These are phyloP conservation scores for Fragaria nilgerrensis DNA, from an alignment of 306 rosid genomes.

Conservation along the genomic window DNA sequence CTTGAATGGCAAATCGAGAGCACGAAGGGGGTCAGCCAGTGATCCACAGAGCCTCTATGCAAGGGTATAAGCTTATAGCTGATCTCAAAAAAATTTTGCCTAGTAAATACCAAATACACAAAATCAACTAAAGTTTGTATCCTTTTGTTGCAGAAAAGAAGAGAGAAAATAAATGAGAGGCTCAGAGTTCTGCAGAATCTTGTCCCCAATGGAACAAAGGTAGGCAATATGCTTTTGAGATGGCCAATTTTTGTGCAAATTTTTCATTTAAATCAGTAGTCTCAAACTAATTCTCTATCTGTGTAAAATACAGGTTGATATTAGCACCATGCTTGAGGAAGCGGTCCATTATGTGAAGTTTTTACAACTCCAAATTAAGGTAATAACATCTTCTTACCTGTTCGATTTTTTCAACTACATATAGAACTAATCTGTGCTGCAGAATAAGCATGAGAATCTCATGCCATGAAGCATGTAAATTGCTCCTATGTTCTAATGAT, in stretches of 20 bases:
- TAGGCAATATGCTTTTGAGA: slow-evolving; percentile 23
- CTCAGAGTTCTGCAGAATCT: slow-evolving; percentile 69
- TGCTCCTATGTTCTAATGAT: background rate
- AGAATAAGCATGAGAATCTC: too few species aligned
- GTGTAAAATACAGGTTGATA: slow-evolving; percentile 67
- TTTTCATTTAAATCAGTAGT: slow-evolving; percentile 9
- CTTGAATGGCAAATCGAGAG: slow-evolving; percentile 46
- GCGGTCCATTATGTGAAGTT: slow-evolving; percentile 89
- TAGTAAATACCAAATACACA: background rate
- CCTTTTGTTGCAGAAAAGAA: slow-evolving; percentile 67
- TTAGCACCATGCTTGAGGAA: slow-evolving; percentile 99
- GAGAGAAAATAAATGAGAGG: slow-evolving; percentile 94
- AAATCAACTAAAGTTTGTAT: slow-evolving; percentile 17
- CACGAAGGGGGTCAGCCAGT: slow-evolving; percentile 62
- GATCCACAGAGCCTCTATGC: slow-evolving; percentile 89
- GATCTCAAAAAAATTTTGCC: background rate
- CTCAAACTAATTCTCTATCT: slow-evolving; percentile 2
- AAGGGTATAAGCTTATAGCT: slow-evolving; percentile 42
- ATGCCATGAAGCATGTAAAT: background rate
- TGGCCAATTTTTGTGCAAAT: background rate
- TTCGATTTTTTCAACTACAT: background rate
- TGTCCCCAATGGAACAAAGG: slow-evolving; percentile 96
- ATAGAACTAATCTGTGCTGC: background rate
- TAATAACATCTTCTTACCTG: slow-evolving; percentile 15
- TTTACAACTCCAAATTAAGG: slow-evolving; percentile 90